phyloP scores from a whole-genome alignment of 1,284 basidiomycete species.

The Fomitopsis palustris region DNA sequence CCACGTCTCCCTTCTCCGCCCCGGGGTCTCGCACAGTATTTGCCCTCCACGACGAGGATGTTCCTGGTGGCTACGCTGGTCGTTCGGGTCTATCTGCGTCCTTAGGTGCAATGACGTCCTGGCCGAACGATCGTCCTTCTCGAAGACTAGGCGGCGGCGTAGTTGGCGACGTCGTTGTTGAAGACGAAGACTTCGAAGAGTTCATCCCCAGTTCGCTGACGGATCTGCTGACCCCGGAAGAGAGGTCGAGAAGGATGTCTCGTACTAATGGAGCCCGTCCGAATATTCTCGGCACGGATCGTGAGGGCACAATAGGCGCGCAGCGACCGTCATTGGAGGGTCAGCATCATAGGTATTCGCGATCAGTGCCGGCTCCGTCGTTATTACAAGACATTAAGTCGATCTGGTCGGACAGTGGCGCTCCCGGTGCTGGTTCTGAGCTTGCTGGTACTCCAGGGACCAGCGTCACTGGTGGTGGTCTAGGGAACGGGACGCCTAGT shows the following conservation, averaged over 20 bases:
- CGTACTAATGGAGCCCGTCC: conserved; percentile 50
- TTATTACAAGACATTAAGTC: conserved; percentile 70
- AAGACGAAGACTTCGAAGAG: conserved; percentile 81
- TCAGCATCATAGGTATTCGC: conserved; percentile 66
- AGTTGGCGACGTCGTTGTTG: conserved; percentile 44
- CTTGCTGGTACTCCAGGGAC: conserved; percentile 18
- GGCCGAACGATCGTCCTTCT: conserved; percentile 21
- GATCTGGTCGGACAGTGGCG: conserved; percentile 57
- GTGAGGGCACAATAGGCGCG: conserved; percentile 12
- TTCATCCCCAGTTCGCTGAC: conserved; percentile 83
- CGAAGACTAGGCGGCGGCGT: conserved; percentile 7
- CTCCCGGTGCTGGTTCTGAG: conserved; percentile 25
- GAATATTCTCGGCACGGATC: conserved; percentile 14
- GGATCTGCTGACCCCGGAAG: conserved; percentile 85
- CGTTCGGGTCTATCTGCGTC: conserved; percentile 43
- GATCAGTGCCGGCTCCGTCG: conserved; percentile 72
- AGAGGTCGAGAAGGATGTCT: conserved; percentile 74
- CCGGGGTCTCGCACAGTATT: conserved; percentile 61
- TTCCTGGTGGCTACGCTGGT: conserved; percentile 31
- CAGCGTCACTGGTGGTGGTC: conserved; percentile 24
- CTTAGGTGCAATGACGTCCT: conserved; percentile 38
- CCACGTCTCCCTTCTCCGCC: conserved; percentile 67
- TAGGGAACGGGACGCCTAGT: conserved; percentile 42
- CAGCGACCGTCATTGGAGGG: conserved; percentile 32
- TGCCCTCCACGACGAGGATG: conserved; percentile 35